Base-by-base conservation (phyloP, 2,329 filamentous ascomycete genomes). In the Trematosphaeria pertusa region DNA sequence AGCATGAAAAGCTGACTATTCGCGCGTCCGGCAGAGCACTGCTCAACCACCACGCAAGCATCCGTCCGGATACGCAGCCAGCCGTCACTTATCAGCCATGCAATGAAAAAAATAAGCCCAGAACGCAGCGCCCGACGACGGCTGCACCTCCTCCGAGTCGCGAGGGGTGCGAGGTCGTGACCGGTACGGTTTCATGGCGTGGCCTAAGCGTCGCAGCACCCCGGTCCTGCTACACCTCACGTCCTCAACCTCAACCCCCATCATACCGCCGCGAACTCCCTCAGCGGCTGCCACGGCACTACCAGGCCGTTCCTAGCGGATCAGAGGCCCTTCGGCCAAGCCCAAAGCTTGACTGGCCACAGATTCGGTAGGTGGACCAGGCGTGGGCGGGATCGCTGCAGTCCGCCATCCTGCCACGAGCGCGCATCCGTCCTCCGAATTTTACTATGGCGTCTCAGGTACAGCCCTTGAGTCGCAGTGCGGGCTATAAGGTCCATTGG, bases 401-500 rank as follows among this genome's bases (percentile, higher is more conserved):
- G 51, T 56, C 67, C 62, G 67, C 55, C 53, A 57, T 38, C 50
- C 54, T 62, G 50, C 62, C 56, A 56, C 61, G 57, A 62, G 55
- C 59, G 60, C 48, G 52, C 56, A 64, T 67, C 65, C 67, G 65
- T 66, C 62, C 63, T 62, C 65, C 62, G 67, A 67, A 70, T 68
- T 60, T n/a, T 68, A 59, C 52, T 47, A 52, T 63, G 52, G 59
- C 59, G 69, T 72, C 68, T 72, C 69, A 72, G 68, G 50, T 70
- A 45, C 49, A 36, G 51, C 46, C 51, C 43, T 62, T 50, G 63
- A 70, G 68, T 58, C 58, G 57, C 50, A 48, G 48, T 54, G 48
- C 50, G 52, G 52, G 56, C 50, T 71, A 71, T 72, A 72, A 70
- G 65, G 65, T 59, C 62, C 59, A 69, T 69, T 70, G 63, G 59